Conservation (phyloP, 139 green algal genomes). For the Chlamydomonas schloesseri region DNA sequence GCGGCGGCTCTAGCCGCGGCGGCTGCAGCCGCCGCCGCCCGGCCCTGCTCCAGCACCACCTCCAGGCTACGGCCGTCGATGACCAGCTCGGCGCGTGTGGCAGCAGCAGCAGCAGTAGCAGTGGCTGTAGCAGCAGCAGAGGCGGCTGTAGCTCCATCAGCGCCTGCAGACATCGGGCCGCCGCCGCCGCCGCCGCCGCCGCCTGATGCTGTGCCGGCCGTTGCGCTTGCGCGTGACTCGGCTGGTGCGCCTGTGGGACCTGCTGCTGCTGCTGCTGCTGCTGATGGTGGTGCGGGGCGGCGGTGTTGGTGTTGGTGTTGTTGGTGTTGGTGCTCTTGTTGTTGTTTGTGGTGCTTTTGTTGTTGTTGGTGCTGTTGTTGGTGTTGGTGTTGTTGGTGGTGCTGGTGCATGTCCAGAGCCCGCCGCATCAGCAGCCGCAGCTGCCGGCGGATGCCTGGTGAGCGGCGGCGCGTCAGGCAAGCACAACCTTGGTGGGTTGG, state of each 20-base stretch:
- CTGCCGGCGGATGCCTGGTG: constrained; percentile 1
- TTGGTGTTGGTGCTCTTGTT: not conserved
- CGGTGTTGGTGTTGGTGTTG: not conserved
- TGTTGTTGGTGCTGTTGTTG: not conserved
- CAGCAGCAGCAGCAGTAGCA: not conserved
- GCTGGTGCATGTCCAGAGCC: not conserved
- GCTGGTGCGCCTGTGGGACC: not conserved
- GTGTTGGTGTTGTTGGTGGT: not conserved
- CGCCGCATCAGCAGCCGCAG: not conserved
- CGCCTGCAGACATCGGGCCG: too few species aligned
- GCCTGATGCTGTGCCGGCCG: too few species aligned
- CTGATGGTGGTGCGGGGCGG: not conserved
- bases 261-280: not conserved
- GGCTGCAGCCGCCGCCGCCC: too few species aligned
- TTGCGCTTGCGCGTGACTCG: too few species aligned
- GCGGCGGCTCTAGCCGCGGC: too few species aligned
- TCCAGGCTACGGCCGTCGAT: constrained; percentile 52
- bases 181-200: too few species aligned
- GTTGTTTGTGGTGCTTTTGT: not conserved
- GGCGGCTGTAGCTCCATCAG: too few species aligned
- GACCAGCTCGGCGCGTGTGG: constrained; percentile 35
- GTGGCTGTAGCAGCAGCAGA: not conserved
- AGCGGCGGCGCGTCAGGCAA: too few species aligned
- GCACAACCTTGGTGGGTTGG: too few species aligned
- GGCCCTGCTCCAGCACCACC: constrained; percentile 40